Evolutionary conservation across 164 flowering plant species (phyloP), one percentile per base, ranked within the genome.

Genomic region (Euptelea pleiosperma): DNA sequence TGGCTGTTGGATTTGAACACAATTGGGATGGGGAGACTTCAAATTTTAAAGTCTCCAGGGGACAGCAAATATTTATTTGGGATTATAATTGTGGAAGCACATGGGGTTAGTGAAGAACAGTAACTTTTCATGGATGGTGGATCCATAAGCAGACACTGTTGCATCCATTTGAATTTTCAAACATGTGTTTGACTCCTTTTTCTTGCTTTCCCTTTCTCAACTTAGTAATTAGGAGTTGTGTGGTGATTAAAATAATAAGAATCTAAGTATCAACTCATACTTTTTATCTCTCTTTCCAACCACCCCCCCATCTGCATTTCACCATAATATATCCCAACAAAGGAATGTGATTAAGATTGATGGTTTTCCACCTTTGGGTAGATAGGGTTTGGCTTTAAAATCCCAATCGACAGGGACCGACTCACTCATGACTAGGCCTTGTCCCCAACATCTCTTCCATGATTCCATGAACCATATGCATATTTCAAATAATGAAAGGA

Each of bases 381-480:
- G 63, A 62, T 37, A 9, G 58, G 57, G 29, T 66, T 67, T 70
- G 64, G 52, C 39, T 55, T 58, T 44, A 45, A 69, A 70, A 54
- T 29, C 56, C 24, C 57, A 33, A 58, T 21, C n/a, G 10, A 19
- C 25, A 16, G 37, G n/a, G 9, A 34, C 6, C 16, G 5, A 22
- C 52, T 50, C 41, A 59, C 15, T 25, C 34, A 44, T 52, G 53
- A 58, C 59, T 14, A 11, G 33, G 18, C 47, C 31, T 45, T 57
- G 46, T 60, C 54, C 18, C 26, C 57, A 43, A 58, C 44, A 40
- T 18, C 46, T 29, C 25, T 25, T 55, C 15, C 29, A 29, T 6
- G 26, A 30, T 54, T 63, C 47, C 34, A 60, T 26, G n/a, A n/a
- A n/a, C n/a, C n/a, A n/a, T n/a, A n/a, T n/a, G n/a, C n/a, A n/a